These are phyloP conservation scores for Exutisphaerella laricina DNA, from an alignment of 2,329 filamentous ascomycete species.

Conservation along the genomic window DNA sequence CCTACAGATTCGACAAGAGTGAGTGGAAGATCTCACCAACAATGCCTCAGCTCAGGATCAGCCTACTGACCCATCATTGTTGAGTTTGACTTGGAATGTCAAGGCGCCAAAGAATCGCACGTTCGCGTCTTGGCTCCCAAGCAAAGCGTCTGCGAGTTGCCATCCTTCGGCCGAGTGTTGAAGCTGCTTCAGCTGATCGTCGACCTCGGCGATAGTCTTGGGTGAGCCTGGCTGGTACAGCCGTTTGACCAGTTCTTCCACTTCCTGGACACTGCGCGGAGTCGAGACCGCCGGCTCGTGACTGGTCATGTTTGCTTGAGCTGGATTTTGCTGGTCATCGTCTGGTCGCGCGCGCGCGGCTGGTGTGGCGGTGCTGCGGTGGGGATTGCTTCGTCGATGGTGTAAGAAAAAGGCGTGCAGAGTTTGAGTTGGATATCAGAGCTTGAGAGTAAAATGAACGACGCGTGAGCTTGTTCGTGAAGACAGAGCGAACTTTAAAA, in stretches of 20 bases:
- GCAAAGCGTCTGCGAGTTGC: constrained; percentile 72
- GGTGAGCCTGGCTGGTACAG: constrained; percentile 45
- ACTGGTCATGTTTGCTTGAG: constrained; percentile 12
- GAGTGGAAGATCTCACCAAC: constrained; percentile 23
- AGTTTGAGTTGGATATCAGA: too few species aligned
- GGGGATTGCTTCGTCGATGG: too few species aligned
- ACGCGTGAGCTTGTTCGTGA: too few species aligned
- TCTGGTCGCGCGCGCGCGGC: too few species aligned
- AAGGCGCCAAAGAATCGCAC: constrained; percentile 89
- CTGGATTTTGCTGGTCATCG: neutral
- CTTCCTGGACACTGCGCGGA: constrained; percentile 18
- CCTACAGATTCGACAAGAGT: constrained; percentile 24
- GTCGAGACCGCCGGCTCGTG: constrained; percentile 12
- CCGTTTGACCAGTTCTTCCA: constrained; percentile 42
- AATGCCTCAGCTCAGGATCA: constrained; percentile 30
- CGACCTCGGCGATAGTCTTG: constrained; percentile 49
- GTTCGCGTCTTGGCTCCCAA: constrained; percentile 63
- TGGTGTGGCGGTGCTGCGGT: too few species aligned
- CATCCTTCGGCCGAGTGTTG: constrained; percentile 79
- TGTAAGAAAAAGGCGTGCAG: too few species aligned
- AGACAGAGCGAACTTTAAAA: too few species aligned
- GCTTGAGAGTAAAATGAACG: too few species aligned
- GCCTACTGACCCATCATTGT: constrained; percentile 44
- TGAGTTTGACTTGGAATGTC: constrained; percentile 90
- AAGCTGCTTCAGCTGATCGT: constrained; percentile 70